Evolutionary conservation across 2,329 filamentous ascomycete species (phyloP).

Genomic region (Tolypocladium pustulatum): DNA sequence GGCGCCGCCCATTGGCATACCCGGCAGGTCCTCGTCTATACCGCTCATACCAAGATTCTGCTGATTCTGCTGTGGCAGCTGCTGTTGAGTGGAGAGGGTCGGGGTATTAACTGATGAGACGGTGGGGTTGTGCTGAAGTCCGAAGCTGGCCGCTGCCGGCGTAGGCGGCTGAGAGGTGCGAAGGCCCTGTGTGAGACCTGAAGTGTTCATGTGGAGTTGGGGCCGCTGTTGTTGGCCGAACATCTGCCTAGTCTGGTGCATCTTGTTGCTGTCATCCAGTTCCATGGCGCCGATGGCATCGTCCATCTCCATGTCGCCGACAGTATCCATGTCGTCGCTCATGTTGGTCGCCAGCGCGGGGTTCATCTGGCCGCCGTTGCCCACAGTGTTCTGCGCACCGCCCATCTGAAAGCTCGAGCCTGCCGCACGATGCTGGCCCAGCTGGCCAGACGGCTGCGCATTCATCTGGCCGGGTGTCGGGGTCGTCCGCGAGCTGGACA

Average conservation of each 20-base stretch:
- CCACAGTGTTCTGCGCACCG: conserved; percentile 15
- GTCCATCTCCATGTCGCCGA: conserved; percentile 96
- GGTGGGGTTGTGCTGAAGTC: conserved; percentile 84
- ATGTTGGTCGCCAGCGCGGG: conserved; percentile 29
- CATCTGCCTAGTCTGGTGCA: conserved; percentile 60
- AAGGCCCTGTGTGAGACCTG: conserved; percentile 65
- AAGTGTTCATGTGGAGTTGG: conserved; percentile 71
- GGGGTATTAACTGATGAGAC: conserved; percentile 97
- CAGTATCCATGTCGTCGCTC: conserved; percentile 64
- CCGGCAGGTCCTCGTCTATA: conserved; percentile 63
- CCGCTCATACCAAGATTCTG: conserved; percentile 45
- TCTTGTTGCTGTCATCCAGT: conserved; percentile 49
- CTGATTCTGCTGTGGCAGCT: conserved; percentile 50
- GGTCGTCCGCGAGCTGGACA: conserved; percentile 21
- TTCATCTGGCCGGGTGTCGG: conserved; percentile 18
- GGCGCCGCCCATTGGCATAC: conserved; percentile 51
- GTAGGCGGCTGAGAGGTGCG: conserved; percentile 80
- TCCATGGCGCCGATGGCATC: conserved; percentile 62
- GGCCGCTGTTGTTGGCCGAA: conserved; percentile 56
- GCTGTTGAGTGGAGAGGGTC: conserved; percentile 72
- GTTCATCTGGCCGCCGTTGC: conserved; percentile 26
- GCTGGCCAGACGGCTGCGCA: conserved; percentile 16
- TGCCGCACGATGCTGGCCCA: conserved; percentile 22
- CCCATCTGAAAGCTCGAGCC: conserved; percentile 27
- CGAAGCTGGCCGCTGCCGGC: conserved; percentile 65